phyloP scores from a whole-genome alignment of 371 early-diverging fungal genomes.

The Mortierella sp. region DNA sequence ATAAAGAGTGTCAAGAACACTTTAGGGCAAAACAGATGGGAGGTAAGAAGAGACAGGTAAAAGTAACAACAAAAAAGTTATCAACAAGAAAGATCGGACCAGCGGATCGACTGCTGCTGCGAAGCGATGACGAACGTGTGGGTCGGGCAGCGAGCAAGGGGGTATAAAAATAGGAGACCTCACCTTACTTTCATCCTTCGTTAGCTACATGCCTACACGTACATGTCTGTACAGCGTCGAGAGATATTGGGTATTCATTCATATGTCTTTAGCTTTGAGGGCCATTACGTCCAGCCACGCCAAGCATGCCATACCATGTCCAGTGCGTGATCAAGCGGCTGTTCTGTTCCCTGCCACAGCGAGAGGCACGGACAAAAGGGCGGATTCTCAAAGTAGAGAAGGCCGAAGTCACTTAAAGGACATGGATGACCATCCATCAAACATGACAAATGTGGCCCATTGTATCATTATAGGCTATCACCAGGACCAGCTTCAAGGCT shows the following conservation, averaged over 20 bases:
- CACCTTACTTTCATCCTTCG: no score
- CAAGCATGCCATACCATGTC: neutral
- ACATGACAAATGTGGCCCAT: conserved; percentile 14
- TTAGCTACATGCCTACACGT: no score
- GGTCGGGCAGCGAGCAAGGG: no score
- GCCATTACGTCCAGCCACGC: neutral
- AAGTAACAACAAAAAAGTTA: neutral
- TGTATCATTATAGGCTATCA: conserved; percentile 7
- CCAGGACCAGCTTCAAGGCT: conserved; percentile 11
- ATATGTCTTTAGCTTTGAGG: neutral
- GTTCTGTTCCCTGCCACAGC: neutral
- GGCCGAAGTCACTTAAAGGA: neutral
- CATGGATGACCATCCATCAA: conserved; percentile 6
- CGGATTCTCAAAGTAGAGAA: neutral
- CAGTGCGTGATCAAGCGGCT: conserved; percentile 11
- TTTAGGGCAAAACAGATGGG: neutral
- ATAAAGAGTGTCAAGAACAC: neutral
- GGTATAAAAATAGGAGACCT: no score
- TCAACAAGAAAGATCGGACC: no score
- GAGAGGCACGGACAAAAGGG: neutral
- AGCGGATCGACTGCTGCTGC: no score
- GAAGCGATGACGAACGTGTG: no score
- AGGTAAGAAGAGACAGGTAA: neutral
- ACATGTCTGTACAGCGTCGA: no score
- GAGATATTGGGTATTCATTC: neutral